phyloP scores from a whole-genome alignment of 2,329 filamentous ascomycete species.

The Exophiala xenobiotica region DNA sequence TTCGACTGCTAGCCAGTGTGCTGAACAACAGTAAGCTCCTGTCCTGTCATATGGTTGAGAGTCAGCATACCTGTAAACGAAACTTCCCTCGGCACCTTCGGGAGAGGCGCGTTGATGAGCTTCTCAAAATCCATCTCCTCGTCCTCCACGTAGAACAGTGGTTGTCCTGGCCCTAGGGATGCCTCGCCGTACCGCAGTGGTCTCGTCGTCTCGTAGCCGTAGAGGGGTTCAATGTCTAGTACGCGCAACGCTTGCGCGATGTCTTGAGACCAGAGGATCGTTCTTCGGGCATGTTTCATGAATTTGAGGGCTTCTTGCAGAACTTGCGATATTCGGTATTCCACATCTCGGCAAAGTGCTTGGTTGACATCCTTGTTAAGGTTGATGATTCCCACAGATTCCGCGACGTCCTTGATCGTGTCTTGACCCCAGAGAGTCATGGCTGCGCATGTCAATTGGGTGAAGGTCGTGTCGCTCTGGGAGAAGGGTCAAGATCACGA shows the following conservation, averaged over 20 bases:
- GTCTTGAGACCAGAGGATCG: conserved; percentile 83
- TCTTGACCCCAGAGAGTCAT: conserved; percentile 85
- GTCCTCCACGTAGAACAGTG: conserved; percentile 95
- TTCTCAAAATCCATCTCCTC: conserved; percentile 99
- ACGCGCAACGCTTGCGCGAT: conserved; percentile 80
- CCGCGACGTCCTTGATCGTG: conserved; percentile 91
- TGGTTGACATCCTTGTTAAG: conserved; percentile 84
- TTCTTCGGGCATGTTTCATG: conserved; percentile 89
- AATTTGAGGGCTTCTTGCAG: conserved; percentile 92
- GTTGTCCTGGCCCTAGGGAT: conserved; percentile 87
- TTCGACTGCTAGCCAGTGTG: conserved; percentile 96
- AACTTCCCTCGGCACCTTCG: conserved; percentile 90
- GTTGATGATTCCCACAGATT: conserved; percentile 83
- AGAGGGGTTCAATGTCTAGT: conserved; percentile 78
- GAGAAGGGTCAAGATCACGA: neutral
- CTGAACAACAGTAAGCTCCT: conserved; percentile 46
- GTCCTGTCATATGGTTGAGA: neutral
- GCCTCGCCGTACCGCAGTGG: conserved; percentile 91
- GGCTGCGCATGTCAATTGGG: neutral
- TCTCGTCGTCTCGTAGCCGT: conserved; percentile 85
- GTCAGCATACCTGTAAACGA: conserved; percentile 73
- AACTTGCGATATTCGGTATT: conserved; percentile 91
- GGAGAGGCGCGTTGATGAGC: conserved; percentile 91
- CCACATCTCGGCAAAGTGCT: conserved; percentile 86
- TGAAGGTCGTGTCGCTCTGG: neutral